phyloP scores from a whole-genome alignment of 176 grass and related monocot species.

The Avena eriantha region DNA sequence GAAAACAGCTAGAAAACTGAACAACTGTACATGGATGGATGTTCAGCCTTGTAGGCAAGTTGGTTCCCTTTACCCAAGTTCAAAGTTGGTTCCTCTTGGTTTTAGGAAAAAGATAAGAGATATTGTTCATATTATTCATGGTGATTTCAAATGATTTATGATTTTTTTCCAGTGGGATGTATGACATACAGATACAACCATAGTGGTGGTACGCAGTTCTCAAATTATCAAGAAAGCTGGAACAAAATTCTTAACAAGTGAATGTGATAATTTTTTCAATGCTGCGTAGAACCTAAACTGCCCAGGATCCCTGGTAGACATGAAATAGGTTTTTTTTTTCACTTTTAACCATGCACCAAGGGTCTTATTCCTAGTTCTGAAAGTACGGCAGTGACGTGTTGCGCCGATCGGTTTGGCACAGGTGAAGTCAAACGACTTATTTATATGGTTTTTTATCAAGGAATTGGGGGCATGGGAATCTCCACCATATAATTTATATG shows the following conservation, averaged over 20 bases:
- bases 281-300: background rate
- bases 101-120: conserved; percentile 17
- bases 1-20: background rate
- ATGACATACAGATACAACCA: conserved; percentile 11
- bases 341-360: background rate
- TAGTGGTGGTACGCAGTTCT: background rate
- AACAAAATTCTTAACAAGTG: background rate
- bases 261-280: conserved; percentile 13
- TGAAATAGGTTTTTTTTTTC: background rate
- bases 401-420: background rate
- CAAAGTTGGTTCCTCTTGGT: background rate
- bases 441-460: too few relatives aligned
- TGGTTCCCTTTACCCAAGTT: background rate
- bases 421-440: background rate
- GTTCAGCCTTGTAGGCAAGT: background rate
- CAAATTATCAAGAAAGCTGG: background rate
- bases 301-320: background rate
- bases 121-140: conserved; percentile 4
- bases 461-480: too few relatives aligned
- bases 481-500: background rate
- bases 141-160: conserved; percentile 18
- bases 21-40: background rate
- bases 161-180: background rate
- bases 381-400: background rate
- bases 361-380: background rate